Base-by-base conservation (phyloP, 164 flowering plant species). In the Nymphaea colorata region DNA sequence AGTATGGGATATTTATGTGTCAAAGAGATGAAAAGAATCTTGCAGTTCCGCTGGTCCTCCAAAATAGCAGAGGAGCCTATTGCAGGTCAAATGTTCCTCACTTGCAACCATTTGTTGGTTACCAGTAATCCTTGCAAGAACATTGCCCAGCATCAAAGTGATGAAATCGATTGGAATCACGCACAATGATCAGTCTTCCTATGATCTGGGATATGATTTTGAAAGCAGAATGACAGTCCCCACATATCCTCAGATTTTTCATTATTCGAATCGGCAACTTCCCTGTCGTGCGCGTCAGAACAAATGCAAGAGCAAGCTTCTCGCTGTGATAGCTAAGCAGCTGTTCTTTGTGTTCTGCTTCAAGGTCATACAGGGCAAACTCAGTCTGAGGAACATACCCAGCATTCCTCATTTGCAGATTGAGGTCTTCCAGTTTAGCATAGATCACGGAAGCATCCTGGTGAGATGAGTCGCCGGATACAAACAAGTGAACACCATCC, bases 181-280 rank as follows among this genome's bases (percentile, higher is more conserved):
- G 65, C 69, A 90, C 67, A 17, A 88, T 75, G 55, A 92, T 88
- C 65, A 67, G 83, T 70, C 93, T 72, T 43, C 81, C 78, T 53
- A 78, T 84, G 51, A 92, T 82, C 75, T 82, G 78, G 5, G 96
- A 87, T 51, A 92, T 82, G 41, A 86, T 85, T 62, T 74, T 74
- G 64, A 92, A 90, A 14, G 94, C 91, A 53, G 82, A 74, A 74
- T 92, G 98, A 64, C 98, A 92, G 66, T 92, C 96, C 3, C 94
- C 96, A 79, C 98, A 92, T 63, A 90, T 80, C 4, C 95, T 80
- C 36, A 92, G 89, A 69, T 92, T 90, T 69, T 92, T 92, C 93
- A 92, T 86, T 59, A 92, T 90, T 68, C 98, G 82, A 43, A 92
- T 88, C 2, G 96, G 92, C 72, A 83, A 42, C 17, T 61, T 61